Evolutionary conservation across 2,329 filamentous ascomycete species (phyloP).

Genomic region (Ophiostoma australiae): DNA sequence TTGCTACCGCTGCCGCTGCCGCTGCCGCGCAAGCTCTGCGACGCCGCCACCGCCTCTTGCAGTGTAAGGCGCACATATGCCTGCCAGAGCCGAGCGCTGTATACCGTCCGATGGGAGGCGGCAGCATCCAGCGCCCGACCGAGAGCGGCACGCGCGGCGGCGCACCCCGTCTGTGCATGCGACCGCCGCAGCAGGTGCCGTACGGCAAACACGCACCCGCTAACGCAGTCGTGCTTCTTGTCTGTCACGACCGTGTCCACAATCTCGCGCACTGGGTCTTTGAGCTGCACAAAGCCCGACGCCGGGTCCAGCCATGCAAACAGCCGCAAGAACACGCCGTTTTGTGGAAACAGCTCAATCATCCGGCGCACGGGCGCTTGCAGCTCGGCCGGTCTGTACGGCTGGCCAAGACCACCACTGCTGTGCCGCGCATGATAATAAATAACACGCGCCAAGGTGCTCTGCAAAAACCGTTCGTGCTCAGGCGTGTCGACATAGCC

Average conservation of each 20-base stretch:
- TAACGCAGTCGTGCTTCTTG: slow-evolving; percentile 21
- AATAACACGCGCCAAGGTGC: slow-evolving; percentile 54
- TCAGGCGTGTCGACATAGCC: slow-evolving; percentile 34
- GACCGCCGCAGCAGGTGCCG: slow-evolving; percentile 42
- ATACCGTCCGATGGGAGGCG: slow-evolving; percentile 24
- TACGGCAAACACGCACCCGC: slow-evolving; percentile 41
- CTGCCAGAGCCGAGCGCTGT: slow-evolving; percentile 42
- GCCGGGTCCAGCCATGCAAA: slow-evolving; percentile 63
- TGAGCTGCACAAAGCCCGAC: slow-evolving; percentile 50
- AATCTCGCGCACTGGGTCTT: slow-evolving; percentile 69
- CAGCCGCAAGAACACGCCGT: slow-evolving; percentile 68
- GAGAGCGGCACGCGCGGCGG: slow-evolving; percentile 41
- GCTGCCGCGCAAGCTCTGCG: slow-evolving; percentile 33
- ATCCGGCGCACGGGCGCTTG: slow-evolving; percentile 58
- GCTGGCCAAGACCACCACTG: slow-evolving; percentile 27
- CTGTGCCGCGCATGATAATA: slow-evolving; percentile 59
- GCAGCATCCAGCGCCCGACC: slow-evolving; percentile 45
- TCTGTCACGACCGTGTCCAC: slow-evolving; percentile 48
- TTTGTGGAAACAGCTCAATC: slow-evolving; percentile 63
- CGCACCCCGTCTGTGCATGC: not conserved
- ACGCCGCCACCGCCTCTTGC: slow-evolving; percentile 18
- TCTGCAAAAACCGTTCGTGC: slow-evolving; percentile 64
- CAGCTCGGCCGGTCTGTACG: slow-evolving; percentile 64
- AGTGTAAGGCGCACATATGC: slow-evolving; percentile 44
- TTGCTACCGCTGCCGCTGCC: slow-evolving; percentile 28